phyloP scores from a whole-genome alignment of 345 rosid species.

The Salix brachista region DNA sequence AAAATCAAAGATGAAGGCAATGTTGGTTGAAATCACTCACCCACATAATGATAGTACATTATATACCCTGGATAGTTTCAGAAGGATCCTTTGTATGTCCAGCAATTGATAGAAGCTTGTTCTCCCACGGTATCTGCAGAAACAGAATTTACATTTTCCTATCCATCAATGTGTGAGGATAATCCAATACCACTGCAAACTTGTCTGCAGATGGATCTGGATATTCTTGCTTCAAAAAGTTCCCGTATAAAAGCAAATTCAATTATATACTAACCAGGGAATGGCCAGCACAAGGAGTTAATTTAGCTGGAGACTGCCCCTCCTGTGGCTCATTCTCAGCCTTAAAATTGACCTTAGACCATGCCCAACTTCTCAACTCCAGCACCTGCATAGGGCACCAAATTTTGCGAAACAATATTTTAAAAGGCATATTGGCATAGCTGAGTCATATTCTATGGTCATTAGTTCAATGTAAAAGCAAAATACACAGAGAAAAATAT shows the following conservation, averaged over 20 bases:
- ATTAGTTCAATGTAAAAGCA: neutral
- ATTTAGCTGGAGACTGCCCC: constrained; percentile 39
- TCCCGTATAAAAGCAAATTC: constrained; percentile 10
- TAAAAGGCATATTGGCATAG: neutral
- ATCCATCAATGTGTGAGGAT: constrained; percentile 12
- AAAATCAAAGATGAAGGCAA: neutral
- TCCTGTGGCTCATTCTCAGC: constrained; percentile 50
- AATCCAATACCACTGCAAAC: constrained; percentile 18
- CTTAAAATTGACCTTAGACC: constrained; percentile 88
- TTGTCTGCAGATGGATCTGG: constrained; percentile 13
- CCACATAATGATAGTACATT: neutral
- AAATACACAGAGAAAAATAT: neutral
- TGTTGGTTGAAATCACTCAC: neutral
- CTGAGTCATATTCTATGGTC: neutral
- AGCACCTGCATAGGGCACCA: constrained; percentile 57
- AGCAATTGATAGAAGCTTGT: constrained; percentile 83
- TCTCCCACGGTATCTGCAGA: constrained; percentile 81
- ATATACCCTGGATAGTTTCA: constrained; percentile 75
- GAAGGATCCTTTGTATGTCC: constrained; percentile 95
- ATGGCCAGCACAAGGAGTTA: constrained; percentile 94
- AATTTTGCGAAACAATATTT: constrained; percentile 19
- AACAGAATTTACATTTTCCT: constrained; percentile 10
- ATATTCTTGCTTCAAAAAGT: constrained; percentile 15
- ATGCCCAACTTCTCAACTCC: constrained; percentile 92
- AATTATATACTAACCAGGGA: constrained; percentile 65